These are phyloP conservation scores for Sporisorium scitamineum DNA, from an alignment of 1,284 basidiomycete genomes.

Conservation along the genomic window DNA sequence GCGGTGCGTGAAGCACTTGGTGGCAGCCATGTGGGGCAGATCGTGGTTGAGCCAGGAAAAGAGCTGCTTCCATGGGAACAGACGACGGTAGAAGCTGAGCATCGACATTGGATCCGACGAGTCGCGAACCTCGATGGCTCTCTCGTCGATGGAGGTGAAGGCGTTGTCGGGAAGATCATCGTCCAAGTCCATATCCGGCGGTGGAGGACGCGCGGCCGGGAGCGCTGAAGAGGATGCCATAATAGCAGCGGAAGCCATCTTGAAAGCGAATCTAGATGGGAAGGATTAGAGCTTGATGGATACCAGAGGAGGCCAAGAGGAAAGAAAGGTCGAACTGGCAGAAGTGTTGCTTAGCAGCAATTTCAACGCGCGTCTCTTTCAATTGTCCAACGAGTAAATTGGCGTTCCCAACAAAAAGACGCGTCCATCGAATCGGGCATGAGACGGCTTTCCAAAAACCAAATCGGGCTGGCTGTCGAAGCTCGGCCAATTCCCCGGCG, in stretches of 20 bases:
- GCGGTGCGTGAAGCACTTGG: constrained; percentile 74
- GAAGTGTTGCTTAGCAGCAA: constrained; percentile 7
- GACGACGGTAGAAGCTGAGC: constrained; percentile 87
- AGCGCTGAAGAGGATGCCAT: constrained; percentile 39
- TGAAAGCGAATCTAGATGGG: background rate
- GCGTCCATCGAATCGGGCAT: constrained; percentile 36
- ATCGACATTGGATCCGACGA: constrained; percentile 77
- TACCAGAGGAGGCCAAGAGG: background rate
- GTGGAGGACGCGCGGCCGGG: constrained; percentile 52
- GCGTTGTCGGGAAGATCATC: constrained; percentile 53
- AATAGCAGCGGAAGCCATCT: constrained; percentile 53
- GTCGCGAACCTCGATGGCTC: constrained; percentile 67
- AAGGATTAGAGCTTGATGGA: background rate
- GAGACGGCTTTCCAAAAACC: fast-evolving
- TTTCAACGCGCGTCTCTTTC: constrained; percentile 2
- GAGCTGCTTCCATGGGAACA: constrained; percentile 94
- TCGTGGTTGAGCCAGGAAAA: constrained; percentile 96
- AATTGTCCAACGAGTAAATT: constrained; percentile 35
- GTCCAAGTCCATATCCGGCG: constrained; percentile 58
- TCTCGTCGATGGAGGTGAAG: constrained; percentile 56
- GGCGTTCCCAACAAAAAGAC: constrained; percentile 23
- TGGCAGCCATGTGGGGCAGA: constrained; percentile 76
- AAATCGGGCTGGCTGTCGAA: background rate
- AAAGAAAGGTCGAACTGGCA: too few relatives aligned
- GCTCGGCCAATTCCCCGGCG: constrained; percentile 43